phyloP scores from a whole-genome alignment of 2,329 filamentous ascomycete species.

The Lasiodiplodia sp. region DNA sequence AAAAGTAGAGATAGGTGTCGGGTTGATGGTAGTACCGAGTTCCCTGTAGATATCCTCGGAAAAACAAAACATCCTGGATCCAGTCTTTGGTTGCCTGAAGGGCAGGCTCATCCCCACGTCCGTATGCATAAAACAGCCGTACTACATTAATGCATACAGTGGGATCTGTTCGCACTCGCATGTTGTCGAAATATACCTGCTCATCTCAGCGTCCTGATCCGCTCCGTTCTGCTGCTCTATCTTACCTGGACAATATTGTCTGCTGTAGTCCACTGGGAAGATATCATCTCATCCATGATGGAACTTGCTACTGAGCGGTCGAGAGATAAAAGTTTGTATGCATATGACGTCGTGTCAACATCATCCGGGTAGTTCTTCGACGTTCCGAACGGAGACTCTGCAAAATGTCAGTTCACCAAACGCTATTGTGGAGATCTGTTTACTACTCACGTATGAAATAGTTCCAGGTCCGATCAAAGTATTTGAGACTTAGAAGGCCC shows the following conservation, averaged over 20 bases:
- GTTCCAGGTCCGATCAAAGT: slow-evolving; percentile 36
- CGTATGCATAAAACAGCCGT: slow-evolving; percentile 41
- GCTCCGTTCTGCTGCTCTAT: no score
- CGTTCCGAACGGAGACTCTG: slow-evolving; percentile 30
- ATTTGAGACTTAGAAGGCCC: slow-evolving; percentile 25
- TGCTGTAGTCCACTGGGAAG: not conserved
- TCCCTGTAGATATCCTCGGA: slow-evolving; percentile 42
- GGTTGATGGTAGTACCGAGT: slow-evolving; percentile 43
- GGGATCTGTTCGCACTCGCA: slow-evolving; percentile 38
- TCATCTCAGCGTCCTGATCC: not conserved
- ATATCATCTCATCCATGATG: slow-evolving; percentile 22
- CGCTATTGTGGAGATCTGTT: slow-evolving; percentile 8
- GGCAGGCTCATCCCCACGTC: slow-evolving; percentile 35
- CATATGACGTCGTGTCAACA: slow-evolving; percentile 45
- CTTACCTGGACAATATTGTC: slow-evolving; percentile 21
- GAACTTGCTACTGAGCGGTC: slow-evolving; percentile 7
- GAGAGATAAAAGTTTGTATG: slow-evolving; percentile 38
- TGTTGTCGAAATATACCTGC: slow-evolving; percentile 43
- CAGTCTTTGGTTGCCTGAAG: slow-evolving; percentile 39
- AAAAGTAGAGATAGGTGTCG: slow-evolving; percentile 45
- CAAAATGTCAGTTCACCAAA: not conserved
- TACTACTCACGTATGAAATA: slow-evolving; percentile 36
- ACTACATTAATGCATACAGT: slow-evolving; percentile 45
- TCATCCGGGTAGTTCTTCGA: slow-evolving; percentile 42
- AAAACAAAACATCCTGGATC: slow-evolving; percentile 34